Base-by-base conservation (phyloP, 352 stramenopile species). In the Globisporangium middletonii region DNA sequence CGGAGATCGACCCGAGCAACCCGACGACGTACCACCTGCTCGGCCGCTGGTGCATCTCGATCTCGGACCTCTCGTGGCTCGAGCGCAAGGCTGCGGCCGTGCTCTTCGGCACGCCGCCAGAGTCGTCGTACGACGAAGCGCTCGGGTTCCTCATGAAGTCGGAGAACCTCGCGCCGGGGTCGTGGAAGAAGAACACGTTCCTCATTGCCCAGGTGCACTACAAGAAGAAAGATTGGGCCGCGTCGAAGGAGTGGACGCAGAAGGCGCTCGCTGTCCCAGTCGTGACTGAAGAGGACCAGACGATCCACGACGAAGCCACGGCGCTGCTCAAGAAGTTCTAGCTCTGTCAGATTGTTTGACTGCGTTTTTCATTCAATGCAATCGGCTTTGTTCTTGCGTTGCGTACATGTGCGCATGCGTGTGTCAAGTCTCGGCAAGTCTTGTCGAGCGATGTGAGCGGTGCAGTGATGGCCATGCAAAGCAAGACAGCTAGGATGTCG, bases 111-210 rank as follows among this genome's bases (percentile, higher is more conserved):
- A 72, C 83, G 26, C 86, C 86, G 16, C 86, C 86, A 11, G 69
- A 86, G 57, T 89, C 84, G 3, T 86, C 85, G 37, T 96, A 92
- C 61, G 73, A 92, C 42, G 83, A 96, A 51, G 84, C 86, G 35
- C 67, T 96, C 15, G 56, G 49, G 44, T 91, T 86, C 56, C 70
- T 96, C 42, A 63, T 89, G 18, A 75, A 94, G 65, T 91, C 77
- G 46, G 85, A 96, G 57, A 67, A 77, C 30, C 64, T 96, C 33
- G 62, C 77, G 15, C 79, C 85, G 0, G 71, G 82, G 56, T 75
- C 78, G 59, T 96, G 85, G 85, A 96, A 93, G 68, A 89, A 88
- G 63, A 92, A 92, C 62, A 68, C 82, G 60, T 48, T 93, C 41
- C 72, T 94, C 26, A 83, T 96, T 37, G 83, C 85, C 15, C 75